phyloP scores from a whole-genome alignment of 371 early-diverging fungal genomes.

The Capillidium rhysosporum region DNA sequence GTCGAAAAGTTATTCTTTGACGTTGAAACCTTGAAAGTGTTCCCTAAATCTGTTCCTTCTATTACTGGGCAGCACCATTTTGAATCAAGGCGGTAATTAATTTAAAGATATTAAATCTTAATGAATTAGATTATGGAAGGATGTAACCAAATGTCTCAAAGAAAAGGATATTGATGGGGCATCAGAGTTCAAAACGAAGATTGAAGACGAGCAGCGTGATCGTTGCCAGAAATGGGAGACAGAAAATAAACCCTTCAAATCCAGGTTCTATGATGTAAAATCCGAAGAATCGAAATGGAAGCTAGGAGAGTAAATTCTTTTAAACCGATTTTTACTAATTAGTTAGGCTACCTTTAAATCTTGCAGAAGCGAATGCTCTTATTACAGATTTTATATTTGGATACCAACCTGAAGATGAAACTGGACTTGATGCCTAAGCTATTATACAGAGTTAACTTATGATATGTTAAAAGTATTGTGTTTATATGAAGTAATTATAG shows the following conservation, averaged over 20 bases:
- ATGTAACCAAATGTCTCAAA: conserved; percentile 53
- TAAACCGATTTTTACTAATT: no score
- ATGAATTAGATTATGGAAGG: conserved; percentile 47
- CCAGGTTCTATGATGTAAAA: conserved; percentile 23
- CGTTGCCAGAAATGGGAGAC: conserved; percentile 37
- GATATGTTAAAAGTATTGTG: no score
- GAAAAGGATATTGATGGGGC: conserved; percentile 50
- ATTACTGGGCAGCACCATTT: conserved; percentile 55
- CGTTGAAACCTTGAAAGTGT: conserved; percentile 30
- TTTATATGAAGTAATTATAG: no score
- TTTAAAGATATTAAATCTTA: neutral
- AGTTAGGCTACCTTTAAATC: no score
- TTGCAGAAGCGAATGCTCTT: no score
- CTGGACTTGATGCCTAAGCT: no score
- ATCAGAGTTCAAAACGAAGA: conserved; percentile 54
- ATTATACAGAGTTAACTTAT: no score
- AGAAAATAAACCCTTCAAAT: conserved; percentile 18
- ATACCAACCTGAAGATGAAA: no score
- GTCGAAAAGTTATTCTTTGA: conserved; percentile 41
- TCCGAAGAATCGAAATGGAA: neutral
- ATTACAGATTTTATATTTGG: no score
- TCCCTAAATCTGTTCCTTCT: conserved; percentile 45
- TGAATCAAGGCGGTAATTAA: conserved; percentile 52
- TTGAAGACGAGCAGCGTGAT: conserved; percentile 69
- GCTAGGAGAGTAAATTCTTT: neutral